A percentile compares a stretch with the other conserved stretches of the same genome.
These are phyloP conservation scores for Panicum miliaceum DNA, from an alignment of 176 grass and related monocot species.

Conservation along the genomic window DNA sequence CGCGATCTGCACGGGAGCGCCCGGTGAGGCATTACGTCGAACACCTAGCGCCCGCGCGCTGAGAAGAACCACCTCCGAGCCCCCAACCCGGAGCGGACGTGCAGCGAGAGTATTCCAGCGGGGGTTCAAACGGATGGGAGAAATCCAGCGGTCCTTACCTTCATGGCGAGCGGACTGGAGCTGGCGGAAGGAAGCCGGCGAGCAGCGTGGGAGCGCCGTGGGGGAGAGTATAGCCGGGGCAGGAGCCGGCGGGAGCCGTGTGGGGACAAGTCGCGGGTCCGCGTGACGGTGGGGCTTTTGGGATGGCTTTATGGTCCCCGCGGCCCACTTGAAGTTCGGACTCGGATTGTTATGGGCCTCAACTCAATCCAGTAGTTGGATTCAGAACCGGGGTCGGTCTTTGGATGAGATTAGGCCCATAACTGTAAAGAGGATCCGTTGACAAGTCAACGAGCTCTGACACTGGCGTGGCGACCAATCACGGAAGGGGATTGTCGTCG, in stretches of 20 bases:
- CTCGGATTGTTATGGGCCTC: neutral
- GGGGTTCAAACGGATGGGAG: neutral
- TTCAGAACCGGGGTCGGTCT: neutral
- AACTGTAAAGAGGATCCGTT: neutral
- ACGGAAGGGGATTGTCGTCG: neutral
- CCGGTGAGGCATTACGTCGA: conserved; percentile 55
- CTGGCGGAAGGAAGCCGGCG: neutral
- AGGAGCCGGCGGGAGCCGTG: neutral
- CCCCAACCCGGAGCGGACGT: neutral
- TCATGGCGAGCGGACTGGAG: conserved; percentile 36
- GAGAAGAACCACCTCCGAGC: neutral
- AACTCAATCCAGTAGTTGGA: neutral
- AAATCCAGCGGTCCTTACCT: conserved; percentile 2
- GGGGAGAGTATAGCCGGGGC: neutral
- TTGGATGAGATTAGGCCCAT: neutral
- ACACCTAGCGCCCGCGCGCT: conserved; percentile 26
- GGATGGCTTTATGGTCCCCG: neutral
- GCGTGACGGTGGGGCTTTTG: neutral
- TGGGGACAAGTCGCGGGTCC: neutral
- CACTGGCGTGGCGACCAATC: neutral
- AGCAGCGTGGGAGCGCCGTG: neutral
- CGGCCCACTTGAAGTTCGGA: neutral
- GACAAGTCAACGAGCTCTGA: neutral
- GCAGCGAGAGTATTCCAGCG: too few relatives aligned
- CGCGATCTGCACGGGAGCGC: conserved; percentile 55